These are phyloP conservation scores for Penicillium sp. DNA, from an alignment of 2,329 filamentous ascomycete species.

Conservation along the genomic window DNA sequence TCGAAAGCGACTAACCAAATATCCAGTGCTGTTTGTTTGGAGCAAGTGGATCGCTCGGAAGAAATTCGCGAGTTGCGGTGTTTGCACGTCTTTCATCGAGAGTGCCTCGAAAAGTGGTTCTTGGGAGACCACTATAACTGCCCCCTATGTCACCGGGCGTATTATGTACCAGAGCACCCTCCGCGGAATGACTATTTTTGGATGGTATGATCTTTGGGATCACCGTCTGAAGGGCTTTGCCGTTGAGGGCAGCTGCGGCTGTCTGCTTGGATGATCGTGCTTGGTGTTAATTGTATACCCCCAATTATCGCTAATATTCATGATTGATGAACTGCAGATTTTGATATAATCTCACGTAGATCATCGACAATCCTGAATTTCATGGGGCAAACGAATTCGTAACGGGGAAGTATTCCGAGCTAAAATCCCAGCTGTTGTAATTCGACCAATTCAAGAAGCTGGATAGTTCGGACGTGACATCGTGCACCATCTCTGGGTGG, in stretches of 20 bases:
- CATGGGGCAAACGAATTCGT: conserved; percentile 32
- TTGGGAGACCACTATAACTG: conserved; percentile 48
- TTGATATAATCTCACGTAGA: conserved; percentile 5
- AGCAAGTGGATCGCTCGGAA: conserved; percentile 43
- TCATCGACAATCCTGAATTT: conserved; percentile 3
- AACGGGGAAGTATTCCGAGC: conserved; percentile 35
- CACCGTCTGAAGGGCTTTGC: not conserved
- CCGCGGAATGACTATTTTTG: conserved; percentile 44
- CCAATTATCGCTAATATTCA: conserved; percentile 11
- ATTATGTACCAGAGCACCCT: conserved; percentile 41
- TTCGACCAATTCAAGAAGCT: conserved; percentile 45
- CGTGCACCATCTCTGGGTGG: conserved; percentile 37
- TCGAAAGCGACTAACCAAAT: not conserved
- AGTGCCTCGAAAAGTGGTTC: conserved; percentile 50
- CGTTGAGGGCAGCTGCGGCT: not conserved
- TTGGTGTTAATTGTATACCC: conserved; percentile 4
- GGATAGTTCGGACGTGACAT: conserved; percentile 39
- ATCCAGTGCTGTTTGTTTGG: conserved; percentile 46
- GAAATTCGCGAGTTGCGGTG: conserved; percentile 48
- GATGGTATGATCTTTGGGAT: conserved; percentile 39
- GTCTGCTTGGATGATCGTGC: not conserved
- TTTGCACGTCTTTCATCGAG: conserved; percentile 48
- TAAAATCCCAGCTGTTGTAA: conserved; percentile 43
- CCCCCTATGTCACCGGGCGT: conserved; percentile 46
- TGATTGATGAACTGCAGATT: conserved; percentile 18